Evolutionary conservation across 2,329 filamentous ascomycete species (phyloP), one percentile per base, ranked within the genome.

Genomic region (Alternaria panax): DNA sequence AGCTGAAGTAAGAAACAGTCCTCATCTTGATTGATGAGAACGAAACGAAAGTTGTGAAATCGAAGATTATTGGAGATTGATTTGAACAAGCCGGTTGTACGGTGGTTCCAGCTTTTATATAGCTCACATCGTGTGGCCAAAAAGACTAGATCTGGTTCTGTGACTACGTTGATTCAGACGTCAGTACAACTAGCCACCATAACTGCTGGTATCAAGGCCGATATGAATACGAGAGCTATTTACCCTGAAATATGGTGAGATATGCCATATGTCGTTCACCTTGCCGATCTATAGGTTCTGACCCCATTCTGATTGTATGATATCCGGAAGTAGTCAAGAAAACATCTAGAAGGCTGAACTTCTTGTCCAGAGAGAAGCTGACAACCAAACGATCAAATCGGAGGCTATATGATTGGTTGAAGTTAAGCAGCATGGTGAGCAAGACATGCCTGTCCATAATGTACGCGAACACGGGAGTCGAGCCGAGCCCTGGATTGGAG

Each of bases 191-290:
- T 27, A 38, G 34, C 36, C 38, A 9, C 9, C 16, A 30, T 51
- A 18, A 47, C 32, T 6, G 8, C 28, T 50, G 41, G 40, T 52
- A 28, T 52, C 8, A 45, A 20, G n/a, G 9, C 8, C 51, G 67
- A 68, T 34, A 71, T 68, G 60, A 68, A 72, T 63, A 70, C 64
- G 67, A 55, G 62, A 11, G 28, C 25, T 20, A 25, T 28, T 28
- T 18, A 50, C 34, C 53, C 18, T 24, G 38, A 24, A 24, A 59
- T 41, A 58, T 58, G 41, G 40, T 22, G 30, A 59, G 46, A 32
- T 56, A 40, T 60, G 48, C 36, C n/a, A 41, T 25, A 40, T 53
- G n/a, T 40, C 22, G 30, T 47, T 47, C 30, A 30, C 47, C 25
- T 36, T 25, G 40, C 38, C 6, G 30, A 40, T 25, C 55, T 42